A percentile compares a stretch with the other conserved stretches of the same genome.
phyloP scores from a whole-genome alignment of 495 filamentous ascomycete species.

The Copromyces sp. region DNA sequence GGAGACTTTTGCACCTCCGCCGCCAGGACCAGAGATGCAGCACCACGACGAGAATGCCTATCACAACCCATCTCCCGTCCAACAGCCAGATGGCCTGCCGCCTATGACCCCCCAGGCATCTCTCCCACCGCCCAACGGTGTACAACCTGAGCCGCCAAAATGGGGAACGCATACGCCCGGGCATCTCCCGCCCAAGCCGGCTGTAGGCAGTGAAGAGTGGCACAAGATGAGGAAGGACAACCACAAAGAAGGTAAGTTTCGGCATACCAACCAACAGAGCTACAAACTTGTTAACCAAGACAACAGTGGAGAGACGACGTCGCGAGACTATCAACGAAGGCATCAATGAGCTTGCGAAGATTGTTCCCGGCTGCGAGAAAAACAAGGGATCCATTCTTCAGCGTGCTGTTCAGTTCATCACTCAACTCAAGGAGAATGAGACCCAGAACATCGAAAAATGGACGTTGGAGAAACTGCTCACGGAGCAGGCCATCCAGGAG shows the following conservation, averaged over 20 bases:
- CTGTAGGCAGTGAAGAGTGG: conserved; percentile 95
- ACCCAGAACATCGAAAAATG: conserved; percentile 89
- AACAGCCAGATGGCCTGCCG: conserved; percentile 38
- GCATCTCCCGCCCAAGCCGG: conserved; percentile 52
- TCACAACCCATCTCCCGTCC: conserved; percentile 22
- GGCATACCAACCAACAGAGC: not conserved
- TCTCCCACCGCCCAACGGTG: conserved; percentile 22
- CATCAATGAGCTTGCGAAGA: conserved; percentile 95
- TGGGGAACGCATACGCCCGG: not conserved
- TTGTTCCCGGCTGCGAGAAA: conserved; percentile 96
- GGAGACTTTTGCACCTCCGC: conserved; percentile 47
- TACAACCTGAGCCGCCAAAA: conserved; percentile 17
- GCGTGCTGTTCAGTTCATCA: conserved; percentile 88
- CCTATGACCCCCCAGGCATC: conserved; percentile 34
- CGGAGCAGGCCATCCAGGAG: conserved; percentile 87
- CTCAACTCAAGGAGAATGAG: conserved; percentile 89
- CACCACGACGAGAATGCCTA: conserved; percentile 26
- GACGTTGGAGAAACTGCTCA: conserved; percentile 91
- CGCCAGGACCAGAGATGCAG: conserved; percentile 9
- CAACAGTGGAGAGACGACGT: conserved; percentile 83
- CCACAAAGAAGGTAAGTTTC: conserved; percentile 85
- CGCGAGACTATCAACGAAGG: conserved; percentile 99
- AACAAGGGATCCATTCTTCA: conserved; percentile 97
- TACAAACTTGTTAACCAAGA: not conserved
- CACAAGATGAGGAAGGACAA: conserved; percentile 96